Percentiles rank a stretch among this genome's conserved stretches.
Evolutionary conservation across 345 rosid species (phyloP).

Genomic region (Barbarea vulgaris): DNA sequence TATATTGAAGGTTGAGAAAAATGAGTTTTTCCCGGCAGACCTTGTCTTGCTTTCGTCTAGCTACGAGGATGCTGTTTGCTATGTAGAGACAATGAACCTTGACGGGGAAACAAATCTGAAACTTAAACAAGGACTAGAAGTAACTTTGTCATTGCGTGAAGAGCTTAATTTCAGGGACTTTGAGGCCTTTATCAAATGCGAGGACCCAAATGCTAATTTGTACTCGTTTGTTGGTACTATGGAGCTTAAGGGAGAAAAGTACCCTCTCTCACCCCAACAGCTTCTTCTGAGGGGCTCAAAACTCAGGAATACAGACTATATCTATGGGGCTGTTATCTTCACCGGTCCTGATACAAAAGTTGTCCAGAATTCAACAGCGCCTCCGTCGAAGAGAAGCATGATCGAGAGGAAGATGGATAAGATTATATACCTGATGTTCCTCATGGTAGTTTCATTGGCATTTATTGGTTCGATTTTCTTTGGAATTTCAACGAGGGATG

Average conservation of each 20-base stretch:
- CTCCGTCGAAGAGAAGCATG: conserved; percentile 96
- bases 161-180: conserved; percentile 60
- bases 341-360: conserved; percentile 96
- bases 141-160: conserved; percentile 58
- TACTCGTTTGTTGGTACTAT: conserved; percentile 81
- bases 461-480: conserved; percentile 72
- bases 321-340: conserved; percentile 84
- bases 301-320: conserved; percentile 82
- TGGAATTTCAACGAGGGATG: conserved; percentile 64
- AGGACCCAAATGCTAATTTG: conserved; percentile 94
- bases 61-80: conserved; percentile 85
- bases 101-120: conserved; percentile 97
- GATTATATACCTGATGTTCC: conserved; percentile 71
- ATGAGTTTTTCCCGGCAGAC: conserved; percentile 88
- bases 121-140: conserved; percentile 82
- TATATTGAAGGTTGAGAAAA: conserved; percentile 78
- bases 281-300: conserved; percentile 96
- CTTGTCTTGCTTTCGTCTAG: conserved; percentile 83
- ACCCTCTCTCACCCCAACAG: conserved; percentile 84
- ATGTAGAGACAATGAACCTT: conserved; percentile 97
- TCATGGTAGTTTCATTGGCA: conserved; percentile 56
- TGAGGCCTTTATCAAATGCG: conserved; percentile 74
- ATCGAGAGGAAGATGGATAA: conserved; percentile 87
- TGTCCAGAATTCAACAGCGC: conserved; percentile 77
- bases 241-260: conserved; percentile 58